Percentiles rank a stretch among this genome's conserved stretches.
Evolutionary conservation across 805 yeast species (phyloP).

Genomic region (Metschnikowia picachoensis): DNA sequence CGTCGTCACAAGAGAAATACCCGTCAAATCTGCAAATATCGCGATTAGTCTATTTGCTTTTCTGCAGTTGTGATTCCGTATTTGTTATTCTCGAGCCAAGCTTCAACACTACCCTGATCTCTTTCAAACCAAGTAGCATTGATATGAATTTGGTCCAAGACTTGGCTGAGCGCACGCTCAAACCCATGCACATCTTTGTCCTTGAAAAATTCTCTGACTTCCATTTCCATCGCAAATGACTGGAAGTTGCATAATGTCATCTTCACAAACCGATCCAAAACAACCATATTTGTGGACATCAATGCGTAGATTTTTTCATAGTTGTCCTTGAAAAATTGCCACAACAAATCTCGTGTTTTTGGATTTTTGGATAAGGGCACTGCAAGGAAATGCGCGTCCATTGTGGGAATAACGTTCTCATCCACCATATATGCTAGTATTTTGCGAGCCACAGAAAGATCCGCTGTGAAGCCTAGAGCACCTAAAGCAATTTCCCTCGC

Average conservation of each 20-base stretch:
- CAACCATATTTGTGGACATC: slow-evolving; percentile 49
- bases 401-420: slow-evolving; percentile 45
- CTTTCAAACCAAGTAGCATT: slow-evolving; percentile 49
- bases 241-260: slow-evolving; percentile 35
- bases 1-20: not conserved
- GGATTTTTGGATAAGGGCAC: slow-evolving; percentile 45
- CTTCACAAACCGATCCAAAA: slow-evolving; percentile 46
- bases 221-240: slow-evolving; percentile 17
- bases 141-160: slow-evolving; percentile 51
- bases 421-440: slow-evolving; percentile 41
- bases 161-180: slow-evolving; percentile 51
- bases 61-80: not conserved
- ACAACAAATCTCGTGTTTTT: slow-evolving; percentile 39
- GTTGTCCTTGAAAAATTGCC: slow-evolving; percentile 48
- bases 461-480: slow-evolving; percentile 49
- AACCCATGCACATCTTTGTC: slow-evolving; percentile 49
- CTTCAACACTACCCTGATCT: slow-evolving; percentile 38
- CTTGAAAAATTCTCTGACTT: slow-evolving; percentile 42
- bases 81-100: slow-evolving; percentile 35
- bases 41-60: too few species aligned
- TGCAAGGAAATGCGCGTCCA: slow-evolving; percentile 57
- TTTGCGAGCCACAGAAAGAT: slow-evolving; percentile 30
- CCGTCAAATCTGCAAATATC: not conserved
- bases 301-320: slow-evolving; percentile 42
- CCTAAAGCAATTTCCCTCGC: slow-evolving; percentile 53